Base-by-base conservation (phyloP, 257 asterid genomes). In the Marsdenia floribunda region DNA sequence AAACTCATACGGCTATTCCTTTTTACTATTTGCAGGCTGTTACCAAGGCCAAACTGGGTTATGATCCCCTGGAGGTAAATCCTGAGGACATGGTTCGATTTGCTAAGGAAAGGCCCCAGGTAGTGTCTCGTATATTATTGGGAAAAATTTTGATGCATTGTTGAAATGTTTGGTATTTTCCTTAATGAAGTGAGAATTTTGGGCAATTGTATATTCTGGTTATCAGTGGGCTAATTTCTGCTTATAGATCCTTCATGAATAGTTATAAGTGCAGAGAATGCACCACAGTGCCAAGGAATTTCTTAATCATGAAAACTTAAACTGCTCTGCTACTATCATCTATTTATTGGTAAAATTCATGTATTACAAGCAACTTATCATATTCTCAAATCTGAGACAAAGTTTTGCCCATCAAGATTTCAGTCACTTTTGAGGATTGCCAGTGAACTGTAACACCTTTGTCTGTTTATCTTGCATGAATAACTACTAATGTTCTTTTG, bases 61-160 rank as follows among this genome's bases (percentile, higher is more conserved):
- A 89, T 77, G 96, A 95, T 81, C 99, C 99, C 55, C 80, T 92
- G 82, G 99, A 95, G 83, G 99, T 95, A 79, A 92, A 95, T 83
- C 99, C 99, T 46, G 99, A 95, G 91, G 99, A 95, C 78, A 95
- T 95, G 99, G 99, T 95, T 87, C 97, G 89, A 70, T 95, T 88
- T 85, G 99, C 99, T 21, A 90, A 60, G 90, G 98, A 95, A 87
- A 87, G 76, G 76, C 99, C 99, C 35, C 99, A 92, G 96, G 99
- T 95, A 86, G 84, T 37, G 29, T 72, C 66, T 73, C 54, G 29
- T 40, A 18, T 57, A 40, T 6, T 44, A 44, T 46, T 19, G 38
- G 53, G 37, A 46, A 42, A 46, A 21, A 5, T 3, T 3, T 33
- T 50, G 35, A 38, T 26, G 61, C 46, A 46, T 64, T 15, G 9